These are phyloP conservation scores for Chlorella variabilis DNA, from an alignment of 163 green algal genomes.

Conservation along the genomic window DNA sequence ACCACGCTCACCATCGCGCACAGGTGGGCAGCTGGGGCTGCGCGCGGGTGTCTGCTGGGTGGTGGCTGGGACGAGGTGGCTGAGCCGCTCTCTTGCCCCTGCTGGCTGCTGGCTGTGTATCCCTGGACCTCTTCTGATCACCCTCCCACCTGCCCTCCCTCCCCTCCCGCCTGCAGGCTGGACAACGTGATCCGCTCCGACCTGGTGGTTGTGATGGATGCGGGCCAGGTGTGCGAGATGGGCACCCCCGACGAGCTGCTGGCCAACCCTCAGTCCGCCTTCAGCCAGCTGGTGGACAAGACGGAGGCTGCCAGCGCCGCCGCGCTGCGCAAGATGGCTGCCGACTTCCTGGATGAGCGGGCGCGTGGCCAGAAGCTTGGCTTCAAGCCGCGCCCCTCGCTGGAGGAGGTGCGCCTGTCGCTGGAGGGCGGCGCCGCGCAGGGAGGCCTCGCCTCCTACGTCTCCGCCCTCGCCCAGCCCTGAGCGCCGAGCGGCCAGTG, in stretches of 20 bases:
- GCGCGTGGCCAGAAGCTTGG: conserved; percentile 6
- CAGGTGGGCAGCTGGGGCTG: conserved; percentile 34
- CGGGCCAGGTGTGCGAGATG: conserved; percentile 75
- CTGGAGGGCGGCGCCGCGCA: neutral
- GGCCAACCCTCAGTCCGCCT: conserved; percentile 39
- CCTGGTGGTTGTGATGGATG: conserved; percentile 89
- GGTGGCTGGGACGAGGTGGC: neutral
- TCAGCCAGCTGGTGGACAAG: conserved; percentile 58
- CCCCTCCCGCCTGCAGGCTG: conserved; percentile 50
- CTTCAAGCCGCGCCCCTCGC: conserved; percentile 16
- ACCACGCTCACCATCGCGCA: conserved; percentile 88
- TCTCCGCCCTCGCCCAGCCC: neutral
- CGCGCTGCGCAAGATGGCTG: conserved; percentile 39
- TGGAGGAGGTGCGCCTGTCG: conserved; percentile 18
- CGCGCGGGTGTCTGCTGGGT: neutral
- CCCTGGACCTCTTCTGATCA: neutral
- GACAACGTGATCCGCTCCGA: conserved; percentile 92
- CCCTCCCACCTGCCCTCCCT: neutral
- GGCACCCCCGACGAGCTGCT: conserved; percentile 71
- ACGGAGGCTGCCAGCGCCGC: conserved; percentile 34
- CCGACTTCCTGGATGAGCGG: conserved; percentile 29
- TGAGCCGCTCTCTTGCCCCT: neutral
- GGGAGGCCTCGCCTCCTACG: neutral
- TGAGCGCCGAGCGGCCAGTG: neutral
- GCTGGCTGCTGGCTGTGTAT: neutral